A percentile compares a stretch with the other conserved stretches of the same genome.
Conservation (phyloP, 805 yeast genomes). For the Dipodascopsis tothii region DNA sequence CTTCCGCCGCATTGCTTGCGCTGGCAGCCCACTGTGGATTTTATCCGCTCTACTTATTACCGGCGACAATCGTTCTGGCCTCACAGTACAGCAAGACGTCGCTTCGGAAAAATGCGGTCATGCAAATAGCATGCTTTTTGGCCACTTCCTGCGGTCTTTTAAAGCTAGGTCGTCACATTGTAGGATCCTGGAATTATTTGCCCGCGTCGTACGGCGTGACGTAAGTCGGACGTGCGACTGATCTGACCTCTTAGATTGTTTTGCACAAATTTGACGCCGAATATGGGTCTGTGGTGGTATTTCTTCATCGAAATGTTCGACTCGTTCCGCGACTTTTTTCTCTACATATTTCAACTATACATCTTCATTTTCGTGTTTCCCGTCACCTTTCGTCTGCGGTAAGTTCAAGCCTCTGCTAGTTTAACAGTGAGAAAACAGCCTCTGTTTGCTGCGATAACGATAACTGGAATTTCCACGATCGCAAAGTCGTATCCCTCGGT, state of each 20-base stretch:
- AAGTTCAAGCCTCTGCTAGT: neutral
- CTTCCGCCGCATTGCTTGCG: conserved; percentile 49
- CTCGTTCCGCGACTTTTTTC: conserved; percentile 74
- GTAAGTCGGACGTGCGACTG: neutral
- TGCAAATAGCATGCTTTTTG: neutral
- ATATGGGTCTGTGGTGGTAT: conserved; percentile 98
- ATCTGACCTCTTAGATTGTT: conserved; percentile 36
- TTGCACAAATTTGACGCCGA: conserved; percentile 72
- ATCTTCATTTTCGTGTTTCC: conserved; percentile 63
- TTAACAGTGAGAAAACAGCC: conserved; percentile 38
- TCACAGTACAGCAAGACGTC: too few species aligned
- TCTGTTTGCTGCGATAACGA: conserved; percentile 45
- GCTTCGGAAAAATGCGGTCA: too few species aligned
- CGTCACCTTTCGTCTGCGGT: conserved; percentile 55
- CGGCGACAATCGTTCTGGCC: conserved; percentile 45
- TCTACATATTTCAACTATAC: conserved; percentile 75
- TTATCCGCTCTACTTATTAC: conserved; percentile 52
- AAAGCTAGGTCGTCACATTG: conserved; percentile 5
- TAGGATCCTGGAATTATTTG: conserved; percentile 37
- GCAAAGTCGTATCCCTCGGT: conserved; percentile 81
- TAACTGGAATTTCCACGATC: conserved; percentile 49
- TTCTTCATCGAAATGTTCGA: conserved; percentile 92
- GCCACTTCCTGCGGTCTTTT: neutral
- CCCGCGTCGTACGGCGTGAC: conserved; percentile 45
- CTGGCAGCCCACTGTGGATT: conserved; percentile 57